These are phyloP conservation scores for Cladosporium colombiae DNA, from an alignment of 2,329 filamentous ascomycete species.

Conservation along the genomic window DNA sequence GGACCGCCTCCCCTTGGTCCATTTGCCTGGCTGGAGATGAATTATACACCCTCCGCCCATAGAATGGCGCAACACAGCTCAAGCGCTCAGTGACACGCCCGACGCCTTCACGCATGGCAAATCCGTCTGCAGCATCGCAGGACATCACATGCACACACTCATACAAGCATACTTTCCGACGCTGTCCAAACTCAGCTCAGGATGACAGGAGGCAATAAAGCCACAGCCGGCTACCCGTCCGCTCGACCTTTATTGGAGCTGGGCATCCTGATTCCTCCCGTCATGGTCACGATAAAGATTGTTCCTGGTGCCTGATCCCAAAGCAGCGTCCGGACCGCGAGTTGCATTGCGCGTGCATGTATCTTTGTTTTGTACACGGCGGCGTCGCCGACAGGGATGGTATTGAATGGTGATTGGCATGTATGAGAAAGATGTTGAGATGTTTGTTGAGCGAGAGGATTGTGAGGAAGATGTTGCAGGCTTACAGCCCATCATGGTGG, in stretches of 20 bases:
- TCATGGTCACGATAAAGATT: not conserved
- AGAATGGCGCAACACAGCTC: not conserved
- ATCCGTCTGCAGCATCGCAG: not conserved
- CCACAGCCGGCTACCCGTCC: conserved; percentile 17
- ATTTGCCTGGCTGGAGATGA: conserved; percentile 4
- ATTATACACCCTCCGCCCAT: conserved; percentile 1
- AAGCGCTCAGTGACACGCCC: not conserved
- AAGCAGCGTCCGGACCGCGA: conserved; percentile 5
- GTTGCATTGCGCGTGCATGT: conserved; percentile 7
- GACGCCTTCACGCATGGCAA: not conserved
- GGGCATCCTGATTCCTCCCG: not conserved
- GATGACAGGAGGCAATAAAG: conserved; percentile 17
- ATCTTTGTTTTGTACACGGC: not conserved
- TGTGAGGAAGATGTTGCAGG: not conserved
- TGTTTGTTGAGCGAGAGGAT: not conserved
- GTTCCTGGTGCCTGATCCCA: conserved; percentile 13
- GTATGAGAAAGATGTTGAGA: not conserved
- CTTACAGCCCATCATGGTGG: not conserved
- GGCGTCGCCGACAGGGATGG: not conserved
- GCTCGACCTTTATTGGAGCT: conserved; percentile 13
- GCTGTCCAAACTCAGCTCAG: not conserved
- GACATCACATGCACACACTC: not conserved
- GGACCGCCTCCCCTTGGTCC: conserved; percentile 11
- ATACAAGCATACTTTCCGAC: not conserved
- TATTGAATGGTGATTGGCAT: not conserved